Evolutionary conservation across 2,329 filamentous ascomycete species (phyloP), one percentile per base, ranked within the genome.

Genomic region (Tolypocladium amazonense): DNA sequence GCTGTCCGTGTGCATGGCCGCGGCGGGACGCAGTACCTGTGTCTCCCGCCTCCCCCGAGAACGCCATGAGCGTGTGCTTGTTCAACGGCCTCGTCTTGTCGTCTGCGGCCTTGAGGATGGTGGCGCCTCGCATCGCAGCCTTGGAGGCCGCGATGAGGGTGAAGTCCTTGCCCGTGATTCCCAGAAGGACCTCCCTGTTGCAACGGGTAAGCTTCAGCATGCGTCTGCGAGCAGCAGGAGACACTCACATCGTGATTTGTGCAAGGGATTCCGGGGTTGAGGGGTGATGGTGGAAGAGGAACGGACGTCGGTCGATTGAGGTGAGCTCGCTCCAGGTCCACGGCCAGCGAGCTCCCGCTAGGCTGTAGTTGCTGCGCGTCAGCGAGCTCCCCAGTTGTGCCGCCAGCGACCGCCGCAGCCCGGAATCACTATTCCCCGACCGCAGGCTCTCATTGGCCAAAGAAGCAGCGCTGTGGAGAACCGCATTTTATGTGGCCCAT

Each of bases 131-230:
- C 92, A 97, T 97, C 70, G 92, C 90, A 73, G 94, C 94, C 82
- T 99, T 97, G 64, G 92, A 97, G 70, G 94, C 90, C 70, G 92
- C 94, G 75, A 99, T 87, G 83, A 99, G 87, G 79, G 92, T 95
- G 77, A 97, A 99, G 85, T 99, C 95, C 82, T 96, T 96, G 81
- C 94, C 95, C 62, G 93, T 97, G 76, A 99, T 96, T 72, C 94
- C 94, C 69, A 99, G 85, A 73, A 99, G 84, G 75, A 97, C 90
- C 86, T 99, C 94, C 94, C 92, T 97, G 62, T 35, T 56, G 59
- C 56, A 23, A 37, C 27, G n/a, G 43, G 60, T 62, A 30, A 61
- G 54, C 41, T 11, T 30, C 23, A 11, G 18, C 35, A 6, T 45
- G 25, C 35, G 5, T 38, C 20, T 35, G 8, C 6, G n/a, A 37